phyloP scores from a whole-genome alignment of 2,329 filamentous ascomycete species.

The Ophiostoma angusticollis region DNA sequence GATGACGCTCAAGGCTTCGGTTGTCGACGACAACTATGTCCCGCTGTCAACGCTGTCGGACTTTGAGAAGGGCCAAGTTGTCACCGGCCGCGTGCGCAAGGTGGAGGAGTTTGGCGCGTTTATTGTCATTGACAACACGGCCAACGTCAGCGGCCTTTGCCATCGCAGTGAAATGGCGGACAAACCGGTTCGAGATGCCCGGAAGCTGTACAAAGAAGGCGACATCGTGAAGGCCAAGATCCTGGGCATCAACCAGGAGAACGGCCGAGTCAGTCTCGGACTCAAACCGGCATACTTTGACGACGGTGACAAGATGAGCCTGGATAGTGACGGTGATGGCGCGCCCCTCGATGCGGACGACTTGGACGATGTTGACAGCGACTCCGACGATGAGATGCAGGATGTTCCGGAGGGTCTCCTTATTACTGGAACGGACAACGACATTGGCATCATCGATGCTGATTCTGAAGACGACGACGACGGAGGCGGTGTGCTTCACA shows the following conservation, averaged over 20 bases:
- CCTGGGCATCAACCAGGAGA: conserved; percentile 60
- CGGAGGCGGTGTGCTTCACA: conserved; percentile 15
- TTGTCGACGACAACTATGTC: conserved; percentile 60
- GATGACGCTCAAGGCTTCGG: conserved; percentile 76
- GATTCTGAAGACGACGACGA: conserved; percentile 21
- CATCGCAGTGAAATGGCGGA: conserved; percentile 90
- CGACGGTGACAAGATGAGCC: conserved; percentile 35
- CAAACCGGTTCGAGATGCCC: conserved; percentile 67
- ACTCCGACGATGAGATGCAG: conserved; percentile 35
- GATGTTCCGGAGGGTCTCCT: conserved; percentile 31
- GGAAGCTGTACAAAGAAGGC: conserved; percentile 77
- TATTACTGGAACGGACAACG: conserved; percentile 28
- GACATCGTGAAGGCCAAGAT: conserved; percentile 90
- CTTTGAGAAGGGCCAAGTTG: conserved; percentile 62
- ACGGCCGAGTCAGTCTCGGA: conserved; percentile 74
- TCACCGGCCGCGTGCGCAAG: conserved; percentile 85
- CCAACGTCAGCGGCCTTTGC: conserved; percentile 84
- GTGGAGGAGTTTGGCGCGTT: conserved; percentile 94
- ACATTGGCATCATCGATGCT: background rate
- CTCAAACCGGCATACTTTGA: conserved; percentile 86
- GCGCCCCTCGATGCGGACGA: conserved; percentile 32
- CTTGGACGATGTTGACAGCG: conserved; percentile 34
- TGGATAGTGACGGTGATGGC: conserved; percentile 34
- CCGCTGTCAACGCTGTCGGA: conserved; percentile 63
- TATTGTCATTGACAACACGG: conserved; percentile 74